These are phyloP conservation scores for Perkinsus marinus DNA, from an alignment of 169 alveolate species.

Conservation along the genomic window DNA sequence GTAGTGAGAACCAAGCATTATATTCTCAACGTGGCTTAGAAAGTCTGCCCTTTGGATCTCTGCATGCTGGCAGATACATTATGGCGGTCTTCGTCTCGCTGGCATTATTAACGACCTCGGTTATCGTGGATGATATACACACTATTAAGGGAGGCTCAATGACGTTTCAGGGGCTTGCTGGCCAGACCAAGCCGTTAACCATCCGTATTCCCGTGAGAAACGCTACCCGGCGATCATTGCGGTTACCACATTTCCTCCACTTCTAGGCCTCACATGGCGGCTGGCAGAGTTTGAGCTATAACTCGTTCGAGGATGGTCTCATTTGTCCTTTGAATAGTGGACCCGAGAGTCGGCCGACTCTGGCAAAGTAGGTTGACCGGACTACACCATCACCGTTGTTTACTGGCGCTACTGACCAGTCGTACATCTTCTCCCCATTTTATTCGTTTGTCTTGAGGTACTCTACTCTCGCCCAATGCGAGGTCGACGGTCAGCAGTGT, in stretches of 20 bases:
- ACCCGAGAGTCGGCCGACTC: background rate
- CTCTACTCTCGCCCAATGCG: background rate
- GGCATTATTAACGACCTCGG: background rate
- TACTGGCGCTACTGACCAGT: background rate
- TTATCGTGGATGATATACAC: background rate
- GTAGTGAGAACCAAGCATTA: too few species aligned
- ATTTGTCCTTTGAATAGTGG: background rate
- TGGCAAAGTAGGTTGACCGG: background rate
- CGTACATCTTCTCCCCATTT: background rate
- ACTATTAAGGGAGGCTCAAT: background rate
- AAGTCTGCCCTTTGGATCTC: too few species aligned
- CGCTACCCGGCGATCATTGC: background rate
- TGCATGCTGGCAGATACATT: background rate
- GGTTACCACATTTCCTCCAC: background rate
- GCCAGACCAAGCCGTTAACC: background rate
- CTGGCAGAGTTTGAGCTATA: background rate
- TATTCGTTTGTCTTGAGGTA: background rate
- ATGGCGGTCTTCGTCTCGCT: background rate
- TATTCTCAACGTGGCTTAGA: too few species aligned
- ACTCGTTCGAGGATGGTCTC: background rate
- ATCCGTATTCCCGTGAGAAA: background rate
- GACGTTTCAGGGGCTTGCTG: background rate
- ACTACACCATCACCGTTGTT: too few species aligned
- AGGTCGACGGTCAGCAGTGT: background rate
- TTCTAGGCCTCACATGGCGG: background rate